Conservation (phyloP, 202 grass and related monocot genomes). For the Elaeis oleifera region DNA sequence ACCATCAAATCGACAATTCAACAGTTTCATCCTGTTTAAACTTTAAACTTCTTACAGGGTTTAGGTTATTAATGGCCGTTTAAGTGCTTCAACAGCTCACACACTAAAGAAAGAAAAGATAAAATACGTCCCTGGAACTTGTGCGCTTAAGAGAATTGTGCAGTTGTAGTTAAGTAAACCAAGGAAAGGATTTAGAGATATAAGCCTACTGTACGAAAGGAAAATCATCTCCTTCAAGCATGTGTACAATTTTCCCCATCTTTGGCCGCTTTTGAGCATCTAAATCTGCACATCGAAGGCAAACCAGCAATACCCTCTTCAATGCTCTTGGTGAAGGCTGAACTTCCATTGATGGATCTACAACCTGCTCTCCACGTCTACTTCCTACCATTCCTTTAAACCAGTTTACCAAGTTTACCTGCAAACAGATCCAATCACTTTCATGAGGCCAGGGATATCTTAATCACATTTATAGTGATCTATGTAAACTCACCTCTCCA, state of each 20-base stretch:
- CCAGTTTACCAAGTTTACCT: constrained; percentile 5
- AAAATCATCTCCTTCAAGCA: constrained; percentile 5
- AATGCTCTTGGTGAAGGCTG: background rate
- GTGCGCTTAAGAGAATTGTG: no score
- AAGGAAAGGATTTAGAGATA: no score
- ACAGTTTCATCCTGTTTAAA: no score
- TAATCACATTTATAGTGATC: background rate
- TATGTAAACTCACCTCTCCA: background rate
- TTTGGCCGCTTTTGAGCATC: background rate
- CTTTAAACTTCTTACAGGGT: no score
- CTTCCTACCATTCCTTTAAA: constrained; percentile 1
- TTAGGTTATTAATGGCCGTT: no score
- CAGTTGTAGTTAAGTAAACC: no score
- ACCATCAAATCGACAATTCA: no score
- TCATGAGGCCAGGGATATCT: no score
- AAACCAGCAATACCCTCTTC: background rate
- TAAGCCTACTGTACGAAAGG: background rate
- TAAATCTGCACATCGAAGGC: background rate
- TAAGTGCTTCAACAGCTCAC: no score
- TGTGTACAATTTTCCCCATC: constrained; percentile 2
- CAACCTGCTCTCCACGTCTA: background rate
- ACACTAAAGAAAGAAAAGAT: no score
- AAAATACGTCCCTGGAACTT: no score
- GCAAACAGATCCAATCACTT: background rate
- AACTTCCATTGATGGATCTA: background rate